These are phyloP conservation scores for Populus davidiana DNA, from an alignment of 345 rosid species.

Conservation along the genomic window DNA sequence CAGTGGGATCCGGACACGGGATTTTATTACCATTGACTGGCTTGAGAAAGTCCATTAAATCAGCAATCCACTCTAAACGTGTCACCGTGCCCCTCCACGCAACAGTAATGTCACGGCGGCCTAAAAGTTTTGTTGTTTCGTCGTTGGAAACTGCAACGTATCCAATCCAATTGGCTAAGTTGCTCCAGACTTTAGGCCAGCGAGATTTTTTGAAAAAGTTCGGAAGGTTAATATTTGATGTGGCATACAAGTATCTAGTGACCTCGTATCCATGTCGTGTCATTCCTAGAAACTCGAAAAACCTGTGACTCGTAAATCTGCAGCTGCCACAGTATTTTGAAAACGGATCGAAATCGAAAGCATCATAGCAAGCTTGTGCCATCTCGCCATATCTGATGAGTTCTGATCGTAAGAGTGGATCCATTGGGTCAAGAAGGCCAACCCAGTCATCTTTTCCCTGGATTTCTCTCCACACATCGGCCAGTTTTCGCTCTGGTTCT, in stretches of 20 bases:
- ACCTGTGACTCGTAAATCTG: slow-evolving; percentile 46
- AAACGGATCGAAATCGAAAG: slow-evolving; percentile 71
- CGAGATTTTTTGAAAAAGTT: slow-evolving; percentile 78
- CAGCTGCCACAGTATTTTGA: slow-evolving; percentile 78
- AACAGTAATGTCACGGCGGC: slow-evolving; percentile 67
- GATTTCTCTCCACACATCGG: slow-evolving; percentile 62
- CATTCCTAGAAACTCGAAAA: slow-evolving; percentile 57
- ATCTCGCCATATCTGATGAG: slow-evolving; percentile 86
- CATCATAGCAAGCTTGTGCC: slow-evolving; percentile 85
- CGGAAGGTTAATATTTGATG: slow-evolving; percentile 67
- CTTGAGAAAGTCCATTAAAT: slow-evolving; percentile 68
- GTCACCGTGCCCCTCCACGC: slow-evolving; percentile 91
- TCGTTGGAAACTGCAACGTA: slow-evolving; percentile 73
- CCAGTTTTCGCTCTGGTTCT: slow-evolving; percentile 31
- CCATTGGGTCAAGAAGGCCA: slow-evolving; percentile 70
- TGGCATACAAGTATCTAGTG: slow-evolving; percentile 66
- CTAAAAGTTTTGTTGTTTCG: slow-evolving; percentile 41
- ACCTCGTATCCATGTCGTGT: slow-evolving; percentile 49
- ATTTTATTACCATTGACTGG: slow-evolving; percentile 44
- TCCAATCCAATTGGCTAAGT: slow-evolving; percentile 83
- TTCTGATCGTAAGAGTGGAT: slow-evolving; percentile 70
- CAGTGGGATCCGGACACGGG: slow-evolving; percentile 63
- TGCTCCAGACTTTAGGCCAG: slow-evolving; percentile 88
- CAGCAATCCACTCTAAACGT: slow-evolving; percentile 67
- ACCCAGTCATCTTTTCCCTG: slow-evolving; percentile 80